phyloP scores from a whole-genome alignment of 306 rosid genomes.

The Begonia peltatifolia region DNA sequence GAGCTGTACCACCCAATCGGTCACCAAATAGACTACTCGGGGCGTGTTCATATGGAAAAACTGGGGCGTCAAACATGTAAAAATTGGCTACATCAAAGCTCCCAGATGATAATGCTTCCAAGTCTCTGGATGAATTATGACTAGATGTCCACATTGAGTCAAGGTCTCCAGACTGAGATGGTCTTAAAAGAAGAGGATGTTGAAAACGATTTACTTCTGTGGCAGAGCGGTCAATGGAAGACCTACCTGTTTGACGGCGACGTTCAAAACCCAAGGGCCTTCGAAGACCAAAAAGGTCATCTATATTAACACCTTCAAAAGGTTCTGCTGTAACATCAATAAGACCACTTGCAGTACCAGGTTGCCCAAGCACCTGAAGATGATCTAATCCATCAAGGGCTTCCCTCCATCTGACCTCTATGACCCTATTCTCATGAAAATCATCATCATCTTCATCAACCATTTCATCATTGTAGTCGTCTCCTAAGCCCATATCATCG shows the following conservation, averaged over 20 bases:
- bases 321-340: constrained; percentile 92
- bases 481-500: constrained; percentile 82
- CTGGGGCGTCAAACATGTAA: constrained; percentile 95
- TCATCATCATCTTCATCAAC: constrained; percentile 94
- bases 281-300: constrained; percentile 82
- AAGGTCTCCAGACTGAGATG: constrained; percentile 65
- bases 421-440: constrained; percentile 87
- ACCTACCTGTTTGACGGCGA: constrained; percentile 81
- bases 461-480: constrained; percentile 86
- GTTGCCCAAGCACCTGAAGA: constrained; percentile 88
- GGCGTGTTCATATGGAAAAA: constrained; percentile 65
- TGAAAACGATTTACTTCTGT: constrained; percentile 84
- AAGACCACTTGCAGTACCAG: constrained; percentile 64
- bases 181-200: constrained; percentile 88
- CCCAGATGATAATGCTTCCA: constrained; percentile 65
- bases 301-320: constrained; percentile 94
- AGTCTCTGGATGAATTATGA: constrained; percentile 52
- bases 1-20: constrained; percentile 74
- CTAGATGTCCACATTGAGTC: constrained; percentile 72
- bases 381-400: constrained; percentile 94
- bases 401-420: constrained; percentile 97
- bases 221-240: constrained; percentile 78
- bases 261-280: constrained; percentile 80
- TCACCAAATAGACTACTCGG: constrained; percentile 69
- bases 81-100: constrained; percentile 72